These are phyloP conservation scores for Aspergillus japonicus DNA, from an alignment of 2,329 filamentous ascomycete species.

Conservation along the genomic window DNA sequence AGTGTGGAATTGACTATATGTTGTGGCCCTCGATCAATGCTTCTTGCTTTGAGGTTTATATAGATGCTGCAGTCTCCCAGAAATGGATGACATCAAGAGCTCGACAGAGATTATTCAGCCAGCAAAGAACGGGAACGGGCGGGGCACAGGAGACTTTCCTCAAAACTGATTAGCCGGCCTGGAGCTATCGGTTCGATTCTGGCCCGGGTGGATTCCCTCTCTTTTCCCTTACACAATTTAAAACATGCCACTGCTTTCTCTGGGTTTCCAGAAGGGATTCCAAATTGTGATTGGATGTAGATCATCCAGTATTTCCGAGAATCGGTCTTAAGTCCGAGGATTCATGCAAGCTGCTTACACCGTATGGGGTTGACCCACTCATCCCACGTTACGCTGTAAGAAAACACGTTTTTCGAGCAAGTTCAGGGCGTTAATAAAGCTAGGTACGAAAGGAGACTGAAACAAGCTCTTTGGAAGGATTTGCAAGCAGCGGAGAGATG, in stretches of 20 bases:
- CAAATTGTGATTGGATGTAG: background rate
- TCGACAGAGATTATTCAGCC: background rate
- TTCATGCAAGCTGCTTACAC: background rate
- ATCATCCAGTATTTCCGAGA: background rate
- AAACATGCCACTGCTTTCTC: background rate
- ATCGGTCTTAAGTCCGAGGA: background rate
- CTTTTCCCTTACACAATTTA: background rate
- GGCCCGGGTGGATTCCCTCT: background rate
- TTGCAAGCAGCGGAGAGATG: too few relatives aligned
- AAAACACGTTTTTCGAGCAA: too few relatives aligned
- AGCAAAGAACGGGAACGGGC: background rate
- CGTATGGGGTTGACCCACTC: background rate
- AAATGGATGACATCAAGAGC: conserved; percentile 6
- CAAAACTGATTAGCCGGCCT: background rate
- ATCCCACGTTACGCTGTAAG: too few relatives aligned
- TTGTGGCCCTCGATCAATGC: too few relatives aligned
- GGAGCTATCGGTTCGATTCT: background rate
- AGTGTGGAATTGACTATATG: background rate
- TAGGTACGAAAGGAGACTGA: too few relatives aligned
- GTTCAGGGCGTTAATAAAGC: too few relatives aligned
- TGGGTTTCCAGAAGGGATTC: background rate
- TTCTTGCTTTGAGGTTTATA: background rate
- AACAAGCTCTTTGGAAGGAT: too few relatives aligned
- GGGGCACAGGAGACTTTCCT: background rate
- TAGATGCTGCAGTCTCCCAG: background rate